A percentile compares a stretch with the other conserved stretches of the same genome.
These are phyloP conservation scores for Allium cepa DNA, from an alignment of 106 monocot species.

Conservation along the genomic window DNA sequence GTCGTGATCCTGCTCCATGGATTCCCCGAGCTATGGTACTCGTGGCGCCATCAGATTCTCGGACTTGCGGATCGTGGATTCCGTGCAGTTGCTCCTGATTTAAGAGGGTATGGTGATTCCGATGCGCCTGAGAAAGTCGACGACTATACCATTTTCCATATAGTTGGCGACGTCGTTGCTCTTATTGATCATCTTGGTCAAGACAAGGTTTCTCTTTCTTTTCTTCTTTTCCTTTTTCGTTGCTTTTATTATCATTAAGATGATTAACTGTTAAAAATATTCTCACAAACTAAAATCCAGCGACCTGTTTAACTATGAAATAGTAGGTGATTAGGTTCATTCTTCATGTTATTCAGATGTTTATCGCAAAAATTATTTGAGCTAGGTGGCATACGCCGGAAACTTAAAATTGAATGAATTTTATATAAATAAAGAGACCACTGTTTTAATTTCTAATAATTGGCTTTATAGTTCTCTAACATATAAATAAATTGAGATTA, in stretches of 20 bases:
- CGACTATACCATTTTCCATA: constrained; percentile 23
- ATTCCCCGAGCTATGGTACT: constrained; percentile 91
- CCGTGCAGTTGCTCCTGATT: constrained; percentile 50
- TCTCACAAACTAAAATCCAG: too few relatives aligned
- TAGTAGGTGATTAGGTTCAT: constrained; percentile 23
- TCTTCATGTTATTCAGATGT: constrained; percentile 38
- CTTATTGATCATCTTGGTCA: constrained; percentile 35
- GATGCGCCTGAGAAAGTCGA: constrained; percentile 35
- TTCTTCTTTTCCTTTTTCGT: neutral
- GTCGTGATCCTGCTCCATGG: constrained; percentile 41
- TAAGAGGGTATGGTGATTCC: constrained; percentile 60
- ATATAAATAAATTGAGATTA: too few relatives aligned
- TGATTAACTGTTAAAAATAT: constrained; percentile 1
- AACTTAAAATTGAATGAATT: too few relatives aligned
- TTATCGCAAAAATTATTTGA: constrained; percentile 49
- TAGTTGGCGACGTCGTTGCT: constrained; percentile 41
- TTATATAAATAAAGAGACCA: too few relatives aligned
- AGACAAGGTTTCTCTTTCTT: neutral
- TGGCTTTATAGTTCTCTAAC: too few relatives aligned
- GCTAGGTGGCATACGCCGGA: constrained; percentile 4
- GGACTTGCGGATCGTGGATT: constrained; percentile 51
- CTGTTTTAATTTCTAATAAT: too few relatives aligned
- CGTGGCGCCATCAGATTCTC: constrained; percentile 76
- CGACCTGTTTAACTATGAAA: constrained; percentile 57
- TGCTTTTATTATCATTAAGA: constrained; percentile 8